Evolutionary conservation across 2,329 filamentous ascomycete genomes (phyloP).

Genomic region (Aspergillus ustus): DNA sequence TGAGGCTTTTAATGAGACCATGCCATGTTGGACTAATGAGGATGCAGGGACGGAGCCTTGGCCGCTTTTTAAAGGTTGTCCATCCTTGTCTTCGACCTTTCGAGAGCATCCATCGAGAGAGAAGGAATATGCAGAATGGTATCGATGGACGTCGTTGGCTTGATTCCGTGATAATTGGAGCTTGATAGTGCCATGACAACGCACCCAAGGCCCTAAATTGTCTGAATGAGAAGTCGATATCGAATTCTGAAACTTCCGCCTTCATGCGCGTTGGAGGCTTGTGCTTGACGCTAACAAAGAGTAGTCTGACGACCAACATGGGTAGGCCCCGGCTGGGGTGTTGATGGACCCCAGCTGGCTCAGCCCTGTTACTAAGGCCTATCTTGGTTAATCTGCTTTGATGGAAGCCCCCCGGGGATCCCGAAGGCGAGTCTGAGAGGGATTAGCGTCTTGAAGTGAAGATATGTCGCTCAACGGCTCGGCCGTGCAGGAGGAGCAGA

Average conservation of each 20-base stretch:
- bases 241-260: background rate
- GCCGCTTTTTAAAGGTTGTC: background rate
- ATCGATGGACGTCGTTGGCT: background rate
- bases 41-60: background rate
- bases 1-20: conserved; percentile 8
- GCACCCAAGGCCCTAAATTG: background rate
- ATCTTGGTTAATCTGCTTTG: background rate
- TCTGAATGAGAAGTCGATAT: background rate
- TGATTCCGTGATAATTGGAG: background rate
- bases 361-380: conserved; percentile 3
- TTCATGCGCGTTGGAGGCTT: background rate
- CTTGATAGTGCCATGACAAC: background rate
- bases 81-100: background rate
- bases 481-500: too few relatives aligned
- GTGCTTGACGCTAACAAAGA: background rate
- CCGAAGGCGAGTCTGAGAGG: conserved; percentile 1
- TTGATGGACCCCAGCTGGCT: conserved; percentile 4
- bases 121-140: background rate
- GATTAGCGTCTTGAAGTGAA: background rate
- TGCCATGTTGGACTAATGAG: conserved; percentile 11
- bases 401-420: background rate
- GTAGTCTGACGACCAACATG: background rate
- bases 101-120: background rate
- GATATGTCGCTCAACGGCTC: too few relatives aligned
- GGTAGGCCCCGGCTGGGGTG: background rate